Evolutionary conservation across 345 rosid species (phyloP).

Genomic region (Rhodamnia argentea): DNA sequence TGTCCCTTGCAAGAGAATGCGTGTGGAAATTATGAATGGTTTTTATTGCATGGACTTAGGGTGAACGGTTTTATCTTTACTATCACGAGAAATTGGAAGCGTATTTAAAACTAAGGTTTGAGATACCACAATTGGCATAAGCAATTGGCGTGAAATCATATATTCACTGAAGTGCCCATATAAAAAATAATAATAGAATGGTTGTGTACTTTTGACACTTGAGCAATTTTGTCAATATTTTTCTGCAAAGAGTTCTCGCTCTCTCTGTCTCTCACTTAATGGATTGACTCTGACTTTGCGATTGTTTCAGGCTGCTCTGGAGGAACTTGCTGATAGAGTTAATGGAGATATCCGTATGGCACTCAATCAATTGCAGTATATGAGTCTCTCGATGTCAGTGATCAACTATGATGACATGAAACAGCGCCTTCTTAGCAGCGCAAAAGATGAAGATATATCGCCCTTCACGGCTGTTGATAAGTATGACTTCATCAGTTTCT

Average conservation of each 20-base stretch:
- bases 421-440: slow-evolving; percentile 73
- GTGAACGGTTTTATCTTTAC: not conserved
- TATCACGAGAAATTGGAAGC: not conserved
- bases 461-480: slow-evolving; percentile 97
- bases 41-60: not conserved
- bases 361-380: slow-evolving; percentile 83
- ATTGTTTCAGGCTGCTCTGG: slow-evolving; percentile 62
- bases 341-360: slow-evolving; percentile 99
- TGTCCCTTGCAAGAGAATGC: not conserved
- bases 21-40: not conserved
- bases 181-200: not conserved
- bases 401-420: slow-evolving; percentile 86
- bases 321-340: slow-evolving; percentile 92
- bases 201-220: not conserved
- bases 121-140: not conserved
- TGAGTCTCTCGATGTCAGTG: slow-evolving; percentile 81
- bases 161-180: not conserved
- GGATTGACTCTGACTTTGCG: not conserved
- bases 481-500: slow-evolving; percentile 31
- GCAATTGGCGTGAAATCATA: not conserved
- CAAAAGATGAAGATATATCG: slow-evolving; percentile 97
- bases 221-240: not conserved
- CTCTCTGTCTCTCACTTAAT: not conserved
- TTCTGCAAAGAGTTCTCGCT: not conserved
- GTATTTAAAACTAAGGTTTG: not conserved